phyloP scores from a whole-genome alignment of 2,329 filamentous ascomycete genomes.

The Biscogniauxia marginata region DNA sequence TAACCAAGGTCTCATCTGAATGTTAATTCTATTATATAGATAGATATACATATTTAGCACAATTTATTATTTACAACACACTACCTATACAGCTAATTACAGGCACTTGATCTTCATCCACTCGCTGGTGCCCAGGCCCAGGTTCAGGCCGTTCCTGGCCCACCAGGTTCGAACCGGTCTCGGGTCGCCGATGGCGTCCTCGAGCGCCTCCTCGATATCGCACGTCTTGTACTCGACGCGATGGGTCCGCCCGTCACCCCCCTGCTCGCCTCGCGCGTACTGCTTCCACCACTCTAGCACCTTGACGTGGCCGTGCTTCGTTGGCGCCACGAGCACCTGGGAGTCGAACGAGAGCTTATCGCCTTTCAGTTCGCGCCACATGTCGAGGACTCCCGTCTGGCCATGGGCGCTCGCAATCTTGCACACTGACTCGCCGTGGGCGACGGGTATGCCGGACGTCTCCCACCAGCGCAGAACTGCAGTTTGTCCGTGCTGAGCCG shows the following conservation, averaged over 20 bases:
- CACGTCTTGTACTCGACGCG: conserved; percentile 91
- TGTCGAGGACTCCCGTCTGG: conserved; percentile 77
- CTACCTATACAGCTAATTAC: no score
- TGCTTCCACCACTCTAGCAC: conserved; percentile 93
- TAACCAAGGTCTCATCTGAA: no score
- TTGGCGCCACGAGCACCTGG: conserved; percentile 81
- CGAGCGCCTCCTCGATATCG: conserved; percentile 91
- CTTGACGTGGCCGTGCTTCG: conserved; percentile 78
- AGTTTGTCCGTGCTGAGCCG: conserved; percentile 77
- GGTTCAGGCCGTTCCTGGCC: conserved; percentile 77
- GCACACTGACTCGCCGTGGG: conserved; percentile 77
- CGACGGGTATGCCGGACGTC: conserved; percentile 73
- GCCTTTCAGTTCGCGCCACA: conserved; percentile 75
- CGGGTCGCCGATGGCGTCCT: conserved; percentile 77
- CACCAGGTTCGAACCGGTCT: conserved; percentile 81
- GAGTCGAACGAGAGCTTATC: conserved; percentile 74
- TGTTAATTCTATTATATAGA: no score
- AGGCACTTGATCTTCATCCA: conserved; percentile 84
- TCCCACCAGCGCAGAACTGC: conserved; percentile 87
- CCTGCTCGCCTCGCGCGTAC: conserved; percentile 57
- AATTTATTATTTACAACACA: no score
- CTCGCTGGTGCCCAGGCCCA: conserved; percentile 79
- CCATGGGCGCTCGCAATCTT: conserved; percentile 84
- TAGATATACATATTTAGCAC: no score
- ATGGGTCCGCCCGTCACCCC: conserved; percentile 56